These are phyloP conservation scores for Aegilops tauschii DNA, from an alignment of 176 grass and related monocot genomes.

Conservation along the genomic window DNA sequence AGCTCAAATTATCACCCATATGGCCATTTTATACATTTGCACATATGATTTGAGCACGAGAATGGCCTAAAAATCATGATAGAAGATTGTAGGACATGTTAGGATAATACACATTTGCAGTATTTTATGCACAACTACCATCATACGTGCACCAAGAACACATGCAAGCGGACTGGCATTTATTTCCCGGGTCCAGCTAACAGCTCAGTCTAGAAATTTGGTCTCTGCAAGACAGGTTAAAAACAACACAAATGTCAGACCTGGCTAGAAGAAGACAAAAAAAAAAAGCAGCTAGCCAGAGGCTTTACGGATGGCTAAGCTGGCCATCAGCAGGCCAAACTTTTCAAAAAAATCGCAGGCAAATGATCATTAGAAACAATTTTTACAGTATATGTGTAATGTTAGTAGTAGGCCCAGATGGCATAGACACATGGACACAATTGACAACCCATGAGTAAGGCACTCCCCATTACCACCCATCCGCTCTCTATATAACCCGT, in stretches of 20 bases:
- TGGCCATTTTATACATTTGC: not conserved
- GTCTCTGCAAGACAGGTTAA: not conserved
- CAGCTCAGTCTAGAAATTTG: not conserved
- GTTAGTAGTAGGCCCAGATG: constrained; percentile 10
- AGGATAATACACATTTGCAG: not conserved
- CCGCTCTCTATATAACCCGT: constrained; percentile 51
- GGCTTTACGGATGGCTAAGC: not conserved
- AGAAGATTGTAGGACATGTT: not conserved
- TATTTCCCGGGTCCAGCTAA: not conserved
- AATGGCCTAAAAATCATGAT: not conserved
- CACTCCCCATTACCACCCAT: not conserved
- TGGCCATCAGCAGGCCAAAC: not conserved
- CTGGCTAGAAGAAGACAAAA: not conserved
- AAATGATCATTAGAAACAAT: not conserved
- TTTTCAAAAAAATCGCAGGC: not conserved
- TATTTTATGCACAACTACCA: not conserved
- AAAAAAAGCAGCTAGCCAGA: not conserved
- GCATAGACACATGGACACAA: not conserved
- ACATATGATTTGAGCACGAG: not conserved
- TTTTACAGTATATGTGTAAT: not conserved
- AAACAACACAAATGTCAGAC: not conserved
- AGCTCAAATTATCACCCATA: not conserved
- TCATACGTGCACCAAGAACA: not conserved
- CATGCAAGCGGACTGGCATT: constrained; percentile 1
- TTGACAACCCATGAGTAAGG: not conserved